Evolutionary conservation across 352 stramenopile species (phyloP), one percentile per base, ranked within the genome.

Genomic region (Thraustochytrium striatum): DNA sequence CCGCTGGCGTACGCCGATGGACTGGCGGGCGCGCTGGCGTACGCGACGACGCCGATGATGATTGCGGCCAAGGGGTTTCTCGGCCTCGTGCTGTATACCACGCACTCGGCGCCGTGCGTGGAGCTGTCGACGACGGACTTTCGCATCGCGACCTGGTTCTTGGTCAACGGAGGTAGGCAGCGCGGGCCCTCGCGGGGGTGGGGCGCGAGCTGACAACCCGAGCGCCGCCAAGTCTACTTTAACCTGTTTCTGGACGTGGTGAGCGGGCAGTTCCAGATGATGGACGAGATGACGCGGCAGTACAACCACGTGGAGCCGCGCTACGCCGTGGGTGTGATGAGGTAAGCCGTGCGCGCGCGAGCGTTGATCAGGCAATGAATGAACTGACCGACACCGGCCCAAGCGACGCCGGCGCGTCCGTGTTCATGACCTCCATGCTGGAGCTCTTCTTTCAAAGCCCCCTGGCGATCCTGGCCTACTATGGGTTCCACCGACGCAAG

Each of bases 361-460:
- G 25, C 25, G 16, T 25, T 16, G 16, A 16, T 25, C 25, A 21
- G 47, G 16, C 47, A 16, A 16, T 21, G 25, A 16, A 16, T 55
- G 25, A 55, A 16, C 47, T 25, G 25, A 55, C 47, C 47, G 16
- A 21, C 25, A 16, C 16, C 16, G 16, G 47, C 47, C 16, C 25
- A 16, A 55, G 33, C 58, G 58, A 69, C 2, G 58, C n/a, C n/a
- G 58, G 58, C 21, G 19, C 25, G 21, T 30, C 8, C 21, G 58
- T 69, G 8, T 69, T 69, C 2, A 69, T 69, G 58, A 69, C 58
- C 7, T 32, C 35, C 39, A 1, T 69, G 58, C 39, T 69, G 9
- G 58, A 69, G 58, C 58, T 69, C 21, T 57, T 69, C 58, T 69
- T 69, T 52, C 58, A 69, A 30, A 52, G 35, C 58, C 58, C 58